Evolutionary conservation across 2,329 filamentous ascomycete species (phyloP), one percentile per base, ranked within the genome.

Genomic region (Claviceps humidiphila): DNA sequence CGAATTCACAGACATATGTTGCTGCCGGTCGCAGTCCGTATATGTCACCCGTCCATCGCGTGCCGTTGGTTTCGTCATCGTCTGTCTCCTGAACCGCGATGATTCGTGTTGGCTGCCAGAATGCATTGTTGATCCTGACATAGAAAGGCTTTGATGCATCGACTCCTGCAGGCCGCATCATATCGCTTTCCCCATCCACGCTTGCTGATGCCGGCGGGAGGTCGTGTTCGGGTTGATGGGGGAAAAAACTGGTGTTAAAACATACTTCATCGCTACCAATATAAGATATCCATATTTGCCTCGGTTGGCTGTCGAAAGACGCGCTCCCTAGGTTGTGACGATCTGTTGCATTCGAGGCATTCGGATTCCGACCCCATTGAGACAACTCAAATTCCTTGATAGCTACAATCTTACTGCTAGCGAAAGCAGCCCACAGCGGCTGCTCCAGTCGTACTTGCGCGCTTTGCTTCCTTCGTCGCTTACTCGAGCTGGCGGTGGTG

Each of bases 351-450:
- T 87, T 84, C 58, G 85, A 82, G 61, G 84, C 84, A 37, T 79
- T 81, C 49, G 82, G 84, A 68, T 89, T 86, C 52, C 80, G 80
- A 55, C 84, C 78, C 53, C 84, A 82, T 65, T 87, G 82, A 58
- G 87, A 91, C 65, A 94, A 80, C 69, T 89, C 85, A 60, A 88
- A 87, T 68, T 89, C 90, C 71, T 95, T 93, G 64, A 94, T 84
- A 70, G 95, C 89, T 61, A 93, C 91, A 65, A 96, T 90, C 75
- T 96, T 96, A 64, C 90, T 95, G 71, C 89, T 95, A 50, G 90
- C 90, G 60, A 96, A 79, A 47, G 90, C 90, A 57, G 90, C 89
- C 90, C 90, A 96, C 58, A 96, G 80, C 48, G 90, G 90, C 70
- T 96, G 90, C 64, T 89, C 84, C 66, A 89, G 87, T 67, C 90